These are phyloP conservation scores for Litsea cubeba DNA, from an alignment of 164 flowering plant genomes.

Conservation along the genomic window DNA sequence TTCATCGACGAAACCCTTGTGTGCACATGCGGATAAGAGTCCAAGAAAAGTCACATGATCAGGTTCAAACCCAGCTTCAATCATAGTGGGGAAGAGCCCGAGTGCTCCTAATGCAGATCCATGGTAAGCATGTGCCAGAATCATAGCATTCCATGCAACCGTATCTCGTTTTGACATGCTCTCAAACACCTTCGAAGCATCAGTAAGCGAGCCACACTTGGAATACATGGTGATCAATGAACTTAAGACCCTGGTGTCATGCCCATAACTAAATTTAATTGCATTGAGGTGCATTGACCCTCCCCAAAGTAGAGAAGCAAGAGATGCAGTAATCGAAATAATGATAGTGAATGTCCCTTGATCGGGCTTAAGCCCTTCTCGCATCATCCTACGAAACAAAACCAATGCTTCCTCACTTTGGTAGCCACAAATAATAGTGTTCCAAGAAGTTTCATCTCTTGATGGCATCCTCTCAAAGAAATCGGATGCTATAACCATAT, in stretches of 20 bases:
- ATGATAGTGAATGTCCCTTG: conserved; percentile 31
- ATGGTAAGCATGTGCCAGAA: conserved; percentile 33
- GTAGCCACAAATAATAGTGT: conserved; percentile 36
- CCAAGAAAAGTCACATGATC: conserved; percentile 38
- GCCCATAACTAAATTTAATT: conserved; percentile 23
- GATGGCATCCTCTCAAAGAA: conserved; percentile 28
- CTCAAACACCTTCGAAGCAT: conserved; percentile 24
- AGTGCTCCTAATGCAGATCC: conserved; percentile 29
- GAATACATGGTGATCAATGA: conserved; percentile 42
- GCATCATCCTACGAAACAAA: conserved; percentile 26
- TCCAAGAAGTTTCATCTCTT: conserved; percentile 41
- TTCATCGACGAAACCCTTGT: conserved; percentile 30
- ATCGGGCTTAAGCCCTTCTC: conserved; percentile 31
- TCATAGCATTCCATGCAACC: conserved; percentile 42
- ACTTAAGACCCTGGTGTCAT: conserved; percentile 23
- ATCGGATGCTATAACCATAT: conserved; percentile 21
- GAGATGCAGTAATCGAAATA: conserved; percentile 25
- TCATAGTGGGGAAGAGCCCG: conserved; percentile 29
- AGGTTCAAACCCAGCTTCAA: conserved; percentile 27
- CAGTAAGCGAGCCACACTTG: conserved; percentile 29
- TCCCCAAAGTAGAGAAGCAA: conserved; percentile 30
- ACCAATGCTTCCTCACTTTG: conserved; percentile 30
- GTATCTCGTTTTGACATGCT: conserved; percentile 24
- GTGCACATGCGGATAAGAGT: conserved; percentile 36
- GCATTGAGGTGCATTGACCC: conserved; percentile 21